A percentile compares a stretch with the other conserved stretches of the same genome.
Conservation (phyloP, 1,284 basidiomycete genomes). For the Puccinia horiana region DNA sequence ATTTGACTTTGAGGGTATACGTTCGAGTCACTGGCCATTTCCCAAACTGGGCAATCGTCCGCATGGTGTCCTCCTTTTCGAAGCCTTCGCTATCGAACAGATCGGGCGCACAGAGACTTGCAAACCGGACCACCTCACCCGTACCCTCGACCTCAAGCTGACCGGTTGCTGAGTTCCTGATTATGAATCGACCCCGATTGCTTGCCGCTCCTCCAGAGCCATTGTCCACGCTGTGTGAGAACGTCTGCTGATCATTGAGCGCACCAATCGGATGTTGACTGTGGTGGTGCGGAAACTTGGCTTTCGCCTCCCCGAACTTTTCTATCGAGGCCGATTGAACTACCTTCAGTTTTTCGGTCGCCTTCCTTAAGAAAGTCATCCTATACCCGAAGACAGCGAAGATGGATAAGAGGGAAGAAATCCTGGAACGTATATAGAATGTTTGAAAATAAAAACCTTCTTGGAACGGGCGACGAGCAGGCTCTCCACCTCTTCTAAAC, state of each 20-base stretch:
- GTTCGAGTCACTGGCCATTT: slow-evolving; percentile 48
- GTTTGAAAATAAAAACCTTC: too few species aligned
- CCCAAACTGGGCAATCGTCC: slow-evolving; percentile 44
- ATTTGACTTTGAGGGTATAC: slow-evolving; percentile 49
- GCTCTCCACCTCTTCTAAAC: too few species aligned
- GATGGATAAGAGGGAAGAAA: not conserved
- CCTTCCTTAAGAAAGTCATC: slow-evolving; percentile 37
- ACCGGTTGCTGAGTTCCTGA: slow-evolving; percentile 35
- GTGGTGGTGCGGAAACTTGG: slow-evolving; percentile 1
- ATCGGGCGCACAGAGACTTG: slow-evolving; percentile 47
- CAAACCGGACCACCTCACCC: slow-evolving; percentile 38
- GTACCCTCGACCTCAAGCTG: slow-evolving; percentile 43
- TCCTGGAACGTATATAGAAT: not conserved
- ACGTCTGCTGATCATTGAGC: not conserved
- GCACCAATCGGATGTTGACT: slow-evolving; percentile 13
- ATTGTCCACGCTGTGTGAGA: not conserved
- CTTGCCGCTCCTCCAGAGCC: slow-evolving; percentile 8
- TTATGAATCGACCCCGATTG: slow-evolving; percentile 37
- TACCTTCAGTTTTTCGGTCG: slow-evolving; percentile 37
- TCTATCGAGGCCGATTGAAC: slow-evolving; percentile 25
- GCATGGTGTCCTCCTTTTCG: slow-evolving; percentile 49
- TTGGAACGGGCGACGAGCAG: too few species aligned
- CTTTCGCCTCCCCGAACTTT: slow-evolving; percentile 32
- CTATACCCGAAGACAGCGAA: not conserved
- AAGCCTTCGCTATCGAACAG: slow-evolving; percentile 47